Evolutionary conservation across 208 protist species (phyloP).

Genomic region (Acanthamoeba sp.): DNA sequence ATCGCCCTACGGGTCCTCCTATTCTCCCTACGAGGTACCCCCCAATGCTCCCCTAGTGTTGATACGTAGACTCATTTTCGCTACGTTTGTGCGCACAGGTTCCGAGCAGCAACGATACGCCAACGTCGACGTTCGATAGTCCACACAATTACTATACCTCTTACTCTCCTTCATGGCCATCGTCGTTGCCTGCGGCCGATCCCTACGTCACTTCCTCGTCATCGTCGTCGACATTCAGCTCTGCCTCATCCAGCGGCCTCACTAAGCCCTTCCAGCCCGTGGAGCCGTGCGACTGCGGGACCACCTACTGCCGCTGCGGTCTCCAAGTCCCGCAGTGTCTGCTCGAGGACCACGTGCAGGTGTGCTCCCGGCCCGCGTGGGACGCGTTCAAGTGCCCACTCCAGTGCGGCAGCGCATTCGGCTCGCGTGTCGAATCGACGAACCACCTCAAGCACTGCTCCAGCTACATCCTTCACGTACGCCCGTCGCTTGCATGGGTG

Average conservation of each 20-base stretch:
- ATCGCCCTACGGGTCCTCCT: too few species aligned
- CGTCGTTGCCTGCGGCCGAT: too few species aligned
- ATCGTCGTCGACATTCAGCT: not conserved
- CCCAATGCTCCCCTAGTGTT: too few species aligned
- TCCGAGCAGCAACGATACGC: too few species aligned
- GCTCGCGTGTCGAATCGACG: not conserved
- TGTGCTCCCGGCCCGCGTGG: not conserved
- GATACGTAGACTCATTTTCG: too few species aligned
- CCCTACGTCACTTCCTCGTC: too few species aligned
- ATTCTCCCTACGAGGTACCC: too few species aligned
- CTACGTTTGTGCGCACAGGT: too few species aligned
- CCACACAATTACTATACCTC: too few species aligned
- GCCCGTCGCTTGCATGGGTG: not conserved
- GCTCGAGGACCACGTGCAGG: not conserved
- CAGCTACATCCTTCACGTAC: not conserved
- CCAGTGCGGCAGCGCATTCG: not conserved
- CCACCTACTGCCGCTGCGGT: not conserved
- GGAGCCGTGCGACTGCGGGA: not conserved
- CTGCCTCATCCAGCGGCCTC: not conserved
- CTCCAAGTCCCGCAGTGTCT: not conserved
- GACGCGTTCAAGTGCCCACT: not conserved
- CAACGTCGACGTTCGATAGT: too few species aligned
- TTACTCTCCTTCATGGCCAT: too few species aligned
- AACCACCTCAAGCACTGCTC: not conserved
- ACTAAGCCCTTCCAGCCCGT: not conserved